A percentile compares a stretch with the other conserved stretches of the same genome.
Conservation (phyloP, 2,329 filamentous ascomycete species). For the Aureobasidium melanogenum region DNA sequence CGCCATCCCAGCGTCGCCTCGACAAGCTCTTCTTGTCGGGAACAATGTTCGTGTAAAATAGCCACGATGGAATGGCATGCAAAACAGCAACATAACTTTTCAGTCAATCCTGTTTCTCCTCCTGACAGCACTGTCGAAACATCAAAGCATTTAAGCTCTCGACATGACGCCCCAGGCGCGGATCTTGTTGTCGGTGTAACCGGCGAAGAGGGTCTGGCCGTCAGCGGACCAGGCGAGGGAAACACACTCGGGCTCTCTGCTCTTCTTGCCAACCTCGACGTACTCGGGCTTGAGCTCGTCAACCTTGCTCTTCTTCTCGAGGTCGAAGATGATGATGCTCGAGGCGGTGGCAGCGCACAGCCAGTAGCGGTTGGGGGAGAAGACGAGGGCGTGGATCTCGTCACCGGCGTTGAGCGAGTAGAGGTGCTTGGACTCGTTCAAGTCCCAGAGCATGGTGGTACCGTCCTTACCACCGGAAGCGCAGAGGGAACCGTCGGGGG, state of each 20-base stretch:
- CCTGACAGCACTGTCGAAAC: not conserved
- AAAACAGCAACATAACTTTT: constrained; percentile 9
- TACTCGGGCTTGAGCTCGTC: constrained; percentile 99
- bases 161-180: constrained; percentile 97
- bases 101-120: constrained; percentile 4
- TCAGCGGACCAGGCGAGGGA: constrained; percentile 96
- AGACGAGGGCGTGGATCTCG: constrained; percentile 99
- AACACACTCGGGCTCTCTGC: constrained; percentile 96
- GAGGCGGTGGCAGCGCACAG: constrained; percentile 94
- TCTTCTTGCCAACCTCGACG: constrained; percentile 95
- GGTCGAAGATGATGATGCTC: constrained; percentile 99
- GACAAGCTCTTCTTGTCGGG: constrained; percentile 2
- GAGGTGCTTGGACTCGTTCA: constrained; percentile 99
- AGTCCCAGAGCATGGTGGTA: constrained; percentile 99
- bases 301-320: constrained; percentile 99
- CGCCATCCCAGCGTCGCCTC: not conserved
- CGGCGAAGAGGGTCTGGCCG: constrained; percentile 97
- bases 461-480: constrained; percentile 99
- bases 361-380: constrained; percentile 99
- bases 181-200: constrained; percentile 99
- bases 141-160: constrained; percentile 43
- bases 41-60: not conserved
- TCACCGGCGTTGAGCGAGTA: constrained; percentile 99
- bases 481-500: constrained; percentile 96
- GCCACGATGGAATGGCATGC: not conserved